Evolutionary conservation across 1,284 basidiomycete genomes (phyloP), one percentile per base, ranked within the genome.

Genomic region (Fomes fomentarius): DNA sequence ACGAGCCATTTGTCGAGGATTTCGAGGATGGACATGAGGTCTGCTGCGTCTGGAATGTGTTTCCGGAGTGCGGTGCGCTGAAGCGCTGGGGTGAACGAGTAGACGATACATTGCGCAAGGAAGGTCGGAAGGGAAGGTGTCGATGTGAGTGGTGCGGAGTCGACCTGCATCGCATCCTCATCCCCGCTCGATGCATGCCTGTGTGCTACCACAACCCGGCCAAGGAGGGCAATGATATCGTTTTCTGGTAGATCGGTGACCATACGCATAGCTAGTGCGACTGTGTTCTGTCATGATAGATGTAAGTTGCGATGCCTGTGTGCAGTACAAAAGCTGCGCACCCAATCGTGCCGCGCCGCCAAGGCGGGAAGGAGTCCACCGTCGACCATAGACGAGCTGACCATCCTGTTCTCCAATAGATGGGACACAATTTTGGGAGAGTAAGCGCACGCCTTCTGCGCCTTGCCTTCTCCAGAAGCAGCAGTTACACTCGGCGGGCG

Each of bases 181-280:
- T 70, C 70, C 8, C 55, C 47, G 6, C 61, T 44, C 17, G 62
- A 21, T 24, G 64, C 51, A 30, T 66, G 62, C 33, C 71, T 66
- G 52, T 75, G 69, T 5, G 63, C 54, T 37, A 68, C 70, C 10
- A 82, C 66, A 3, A 85, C 74, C 15, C 66, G 61, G 40, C 73
- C 73, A 5, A 89, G 73, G 6, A 78, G 70, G 19, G 77, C 73
- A 24, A 88, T 72, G 22, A 90, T 66, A 52, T 89, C 83, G 14
- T 71, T 63, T 66, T 91, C 87, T 1, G 83, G 73, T 42, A 91
- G 63, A 65, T 91, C 88, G 8, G 74, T 63, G 15, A 91, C 82
- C 1, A 65, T 71, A 2, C 71, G 68, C 44, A 91, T 67, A 17
- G 86, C 78, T 11, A 82, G 63, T 45, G 77, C 63, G 35, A 87